A percentile compares a stretch with the other conserved stretches of the same genome.
Conservation (phyloP, 805 yeast genomes). For the Zygoascus bituminiphila region DNA sequence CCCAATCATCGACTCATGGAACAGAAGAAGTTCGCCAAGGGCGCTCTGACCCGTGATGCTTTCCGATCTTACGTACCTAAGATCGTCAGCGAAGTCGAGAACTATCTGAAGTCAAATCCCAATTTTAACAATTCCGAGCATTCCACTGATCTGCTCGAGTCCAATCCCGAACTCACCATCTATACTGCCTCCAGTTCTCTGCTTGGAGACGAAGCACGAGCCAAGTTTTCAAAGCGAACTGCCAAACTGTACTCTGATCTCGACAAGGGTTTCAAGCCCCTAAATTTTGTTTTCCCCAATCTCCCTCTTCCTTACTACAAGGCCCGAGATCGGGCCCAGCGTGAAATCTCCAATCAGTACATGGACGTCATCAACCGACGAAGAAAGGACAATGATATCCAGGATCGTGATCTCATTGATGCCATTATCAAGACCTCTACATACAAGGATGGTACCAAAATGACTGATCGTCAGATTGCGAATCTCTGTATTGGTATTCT, state of each 20-base stretch:
- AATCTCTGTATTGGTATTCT: conserved; percentile 87
- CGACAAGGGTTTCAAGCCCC: conserved; percentile 94
- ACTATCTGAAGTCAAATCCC: conserved; percentile 50
- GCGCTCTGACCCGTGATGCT: conserved; percentile 76
- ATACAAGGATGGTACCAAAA: conserved; percentile 86
- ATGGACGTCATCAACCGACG: conserved; percentile 68
- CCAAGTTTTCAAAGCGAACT: conserved; percentile 68
- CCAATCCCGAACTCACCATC: conserved; percentile 92
- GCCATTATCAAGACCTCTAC: conserved; percentile 72
- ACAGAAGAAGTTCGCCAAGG: conserved; percentile 93
- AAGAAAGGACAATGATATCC: conserved; percentile 66
- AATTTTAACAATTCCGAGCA: conserved; percentile 36
- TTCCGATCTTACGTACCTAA: conserved; percentile 82
- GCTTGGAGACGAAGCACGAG: conserved; percentile 86
- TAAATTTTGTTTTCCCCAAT: conserved; percentile 92
- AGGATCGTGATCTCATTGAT: conserved; percentile 84
- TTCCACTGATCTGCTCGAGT: conserved; percentile 47
- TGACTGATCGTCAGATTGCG: conserved; percentile 95
- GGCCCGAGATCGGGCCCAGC: conserved; percentile 83
- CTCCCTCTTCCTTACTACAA: conserved; percentile 81
- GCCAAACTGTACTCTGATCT: conserved; percentile 83
- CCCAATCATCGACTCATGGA: conserved; percentile 93
- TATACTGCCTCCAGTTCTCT: conserved; percentile 92
- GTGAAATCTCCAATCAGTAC: conserved; percentile 70
- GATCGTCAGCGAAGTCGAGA: conserved; percentile 66